Evolutionary conservation across 2,329 filamentous ascomycete species (phyloP).

Genomic region (Pyrenochaeta sp.): DNA sequence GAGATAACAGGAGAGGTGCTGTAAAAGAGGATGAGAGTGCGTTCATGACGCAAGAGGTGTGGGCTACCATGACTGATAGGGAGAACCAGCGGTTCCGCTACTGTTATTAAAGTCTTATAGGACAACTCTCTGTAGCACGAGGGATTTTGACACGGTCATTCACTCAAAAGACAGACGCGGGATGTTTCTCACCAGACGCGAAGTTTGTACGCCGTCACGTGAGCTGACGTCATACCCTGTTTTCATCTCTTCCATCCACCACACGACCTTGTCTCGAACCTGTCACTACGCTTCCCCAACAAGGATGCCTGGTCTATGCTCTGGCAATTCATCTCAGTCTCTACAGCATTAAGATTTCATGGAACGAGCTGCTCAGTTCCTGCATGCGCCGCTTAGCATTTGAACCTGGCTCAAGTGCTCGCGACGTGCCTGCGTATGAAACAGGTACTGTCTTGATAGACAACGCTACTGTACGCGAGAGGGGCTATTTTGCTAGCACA

Average conservation of each 20-base stretch:
- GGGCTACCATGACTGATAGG: conserved; percentile 1
- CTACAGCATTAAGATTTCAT: too few relatives aligned
- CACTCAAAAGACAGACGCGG: neutral
- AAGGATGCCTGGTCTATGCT: too few relatives aligned
- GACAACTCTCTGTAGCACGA: too few relatives aligned
- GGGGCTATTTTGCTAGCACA: neutral
- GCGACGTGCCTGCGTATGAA: neutral
- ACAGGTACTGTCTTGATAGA: conserved; percentile 21
- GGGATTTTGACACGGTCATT: too few relatives aligned
- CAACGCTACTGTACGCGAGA: neutral
- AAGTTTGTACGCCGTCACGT: conserved; percentile 2
- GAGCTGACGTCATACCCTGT: conserved; percentile 9
- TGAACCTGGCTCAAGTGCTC: neutral
- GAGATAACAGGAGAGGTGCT: neutral
- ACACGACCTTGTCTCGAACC: neutral
- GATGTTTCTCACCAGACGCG: neutral
- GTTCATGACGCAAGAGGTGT: conserved; percentile 4
- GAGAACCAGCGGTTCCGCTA: conserved; percentile 5
- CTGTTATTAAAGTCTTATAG: conserved; percentile 20
- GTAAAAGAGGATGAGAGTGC: conserved; percentile 1
- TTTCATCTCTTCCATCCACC: conserved; percentile 5
- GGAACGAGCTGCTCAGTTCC: too few relatives aligned
- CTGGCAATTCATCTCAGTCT: too few relatives aligned
- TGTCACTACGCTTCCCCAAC: neutral
- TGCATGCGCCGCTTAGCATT: neutral